Evolutionary conservation across 306 rosid species (phyloP), one percentile per base, ranked within the genome.

Genomic region (Begonia fuchsioides): DNA sequence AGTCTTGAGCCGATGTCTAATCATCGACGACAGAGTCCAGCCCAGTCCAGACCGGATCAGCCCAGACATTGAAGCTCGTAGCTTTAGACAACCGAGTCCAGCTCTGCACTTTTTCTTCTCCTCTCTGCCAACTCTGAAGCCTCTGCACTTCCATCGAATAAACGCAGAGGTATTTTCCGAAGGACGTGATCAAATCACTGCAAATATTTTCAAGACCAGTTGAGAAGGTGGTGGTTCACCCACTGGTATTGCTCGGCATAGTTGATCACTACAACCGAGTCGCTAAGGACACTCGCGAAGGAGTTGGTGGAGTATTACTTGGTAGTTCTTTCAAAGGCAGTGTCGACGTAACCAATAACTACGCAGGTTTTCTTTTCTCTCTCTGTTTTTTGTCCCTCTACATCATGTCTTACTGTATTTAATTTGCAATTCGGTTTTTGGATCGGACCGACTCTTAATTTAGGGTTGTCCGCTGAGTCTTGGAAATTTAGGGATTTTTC

Each of bases 251-350:
- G 12, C 93, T 87, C 39, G 83, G 96, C 74, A 80, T 87, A 74
- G 94, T 83, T 56, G 96, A 87, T 53, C 80, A 87, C 77, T 83
- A 77, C 80, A 80, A 80, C 56, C 73, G 93, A 19, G 96, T 87
- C 40, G 96, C 93, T 17, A 83, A 76, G 43, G 87, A 87, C 71
- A 71, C 96, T 7, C 80, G 87, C 49, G 80, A 80, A 44, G 85
- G 94, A 43, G 96, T 87, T 41, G 85, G 83, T 35, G 93, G 96
- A 12, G 93, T 87, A 11, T 62, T 87, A 26, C 94, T 87, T 41
- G 94, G 94, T 20, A 71, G 81, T 57, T 50, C 94, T 15, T 75
- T 73, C 69, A 79, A 64, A 57, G 94, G 96, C 71, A 77, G 79
- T 51, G 96, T 83, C 17, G 96, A 87, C 12, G 87, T 87, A 60